Base-by-base conservation (phyloP, 176 grass and related monocot genomes). In the Musa troglodytarum region DNA sequence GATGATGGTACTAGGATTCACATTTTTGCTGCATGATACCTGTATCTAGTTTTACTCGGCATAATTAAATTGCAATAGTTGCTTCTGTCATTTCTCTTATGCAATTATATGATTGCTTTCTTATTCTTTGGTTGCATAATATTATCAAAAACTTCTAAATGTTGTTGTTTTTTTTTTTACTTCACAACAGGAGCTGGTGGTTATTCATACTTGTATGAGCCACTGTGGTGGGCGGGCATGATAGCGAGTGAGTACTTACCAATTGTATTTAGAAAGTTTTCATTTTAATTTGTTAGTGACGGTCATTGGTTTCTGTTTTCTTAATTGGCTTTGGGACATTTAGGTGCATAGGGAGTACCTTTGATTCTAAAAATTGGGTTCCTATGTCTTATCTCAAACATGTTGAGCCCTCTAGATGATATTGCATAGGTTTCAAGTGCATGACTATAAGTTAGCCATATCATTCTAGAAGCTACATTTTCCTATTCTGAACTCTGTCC, bases 161-260 rank as follows among this genome's bases (percentile, higher is more conserved):
- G 17, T 25, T 25, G 26, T 65, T 22, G 22, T 22, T 22, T 22
- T 21, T 24, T 74, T 19, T 26, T 74, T 54, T 4, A 54, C 22
- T 8, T 55, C 11, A 55, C 10, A 12, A 54, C 53, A 74, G 71
- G 71, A 54, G 51, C 15, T 56, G 71, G 71, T 11, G 71, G 71
- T 16, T 55, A 74, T 74, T 74, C 71, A 17, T 74, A 74, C 52
- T 54, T 74, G 21, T 56, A 25, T 74, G 71, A 74, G 28, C 71
- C 71, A 55, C 71, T 74, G 26, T 74, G 71, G 71, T 74, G 71
- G 71, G 52, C 21, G 1, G 71, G 71, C 51, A 74, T 74, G 52
- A 74, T 53, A 74, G 53, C 71, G 56, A 74, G 71, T 74, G 52
- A 55, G 71, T 56, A 54, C 11, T 23, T 14, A 17, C 2, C 53